Evolutionary conservation across 345 rosid species (phyloP).

Genomic region (Bruguiera parviflora): DNA sequence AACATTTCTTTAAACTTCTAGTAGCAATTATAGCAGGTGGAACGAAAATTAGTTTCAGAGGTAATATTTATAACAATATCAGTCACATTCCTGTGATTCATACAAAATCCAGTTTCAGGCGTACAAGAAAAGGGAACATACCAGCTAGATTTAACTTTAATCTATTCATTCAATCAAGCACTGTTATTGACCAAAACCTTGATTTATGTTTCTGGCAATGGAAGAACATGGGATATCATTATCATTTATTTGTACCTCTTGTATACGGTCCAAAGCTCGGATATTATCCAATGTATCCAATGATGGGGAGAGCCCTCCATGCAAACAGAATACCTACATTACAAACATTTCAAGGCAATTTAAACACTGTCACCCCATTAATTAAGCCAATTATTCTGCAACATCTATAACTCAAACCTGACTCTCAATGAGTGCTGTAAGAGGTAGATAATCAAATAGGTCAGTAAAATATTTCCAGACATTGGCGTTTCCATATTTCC

Average conservation of each 20-base stretch:
- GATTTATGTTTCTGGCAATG: background rate
- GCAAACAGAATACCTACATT: conserved; percentile 79
- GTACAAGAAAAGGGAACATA: background rate
- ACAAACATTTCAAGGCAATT: conserved; percentile 3
- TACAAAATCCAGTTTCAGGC: background rate
- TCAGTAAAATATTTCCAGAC: conserved; percentile 94
- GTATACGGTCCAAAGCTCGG: conserved; percentile 87
- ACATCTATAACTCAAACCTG: conserved; percentile 49
- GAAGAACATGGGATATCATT: background rate
- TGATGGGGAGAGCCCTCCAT: conserved; percentile 94
- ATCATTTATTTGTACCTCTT: conserved; percentile 51
- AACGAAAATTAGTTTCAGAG: background rate
- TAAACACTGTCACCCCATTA: conserved; percentile 6
- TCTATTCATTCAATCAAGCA: background rate
- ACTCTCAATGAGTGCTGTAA: conserved; percentile 91
- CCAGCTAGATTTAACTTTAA: background rate
- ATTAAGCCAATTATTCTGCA: conserved; percentile 7
- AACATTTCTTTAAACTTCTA: background rate
- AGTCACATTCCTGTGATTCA: background rate
- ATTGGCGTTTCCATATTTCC: conserved; percentile 94
- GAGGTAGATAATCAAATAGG: conserved; percentile 87
- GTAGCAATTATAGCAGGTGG: no score
- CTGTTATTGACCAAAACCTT: background rate
- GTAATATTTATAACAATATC: background rate
- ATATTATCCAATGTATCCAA: conserved; percentile 90